Percentiles rank a stretch among this genome's conserved stretches.
Conservation (phyloP, 1,284 basidiomycete genomes). For the Hypsizygus ulmarius region DNA sequence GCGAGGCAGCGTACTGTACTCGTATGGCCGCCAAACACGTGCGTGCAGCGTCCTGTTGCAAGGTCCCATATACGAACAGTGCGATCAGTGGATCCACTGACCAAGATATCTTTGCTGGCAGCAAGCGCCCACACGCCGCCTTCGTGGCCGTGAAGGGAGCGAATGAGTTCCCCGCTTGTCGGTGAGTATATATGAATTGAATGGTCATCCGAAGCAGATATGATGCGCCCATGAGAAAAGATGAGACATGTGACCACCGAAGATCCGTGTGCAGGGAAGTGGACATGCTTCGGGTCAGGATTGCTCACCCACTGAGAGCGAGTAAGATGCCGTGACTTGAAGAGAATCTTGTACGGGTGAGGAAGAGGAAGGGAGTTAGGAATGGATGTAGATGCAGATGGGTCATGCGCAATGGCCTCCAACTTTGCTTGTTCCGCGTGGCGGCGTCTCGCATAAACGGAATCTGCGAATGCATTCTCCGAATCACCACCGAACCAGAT, state of each 20-base stretch:
- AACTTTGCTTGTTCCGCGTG: conserved; percentile 30
- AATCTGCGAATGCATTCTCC: conserved; percentile 66
- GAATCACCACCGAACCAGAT: conserved; percentile 84
- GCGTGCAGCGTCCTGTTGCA: conserved; percentile 74
- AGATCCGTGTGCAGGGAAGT: conserved; percentile 84
- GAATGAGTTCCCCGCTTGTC: conserved; percentile 70
- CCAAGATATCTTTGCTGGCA: conserved; percentile 80
- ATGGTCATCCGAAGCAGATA: conserved; percentile 92
- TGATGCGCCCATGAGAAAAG: conserved; percentile 90
- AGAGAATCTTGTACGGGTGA: conserved; percentile 83
- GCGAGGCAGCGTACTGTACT: conserved; percentile 89
- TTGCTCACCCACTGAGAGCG: conserved; percentile 75
- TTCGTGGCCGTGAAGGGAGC: conserved; percentile 83
- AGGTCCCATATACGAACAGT: conserved; percentile 95
- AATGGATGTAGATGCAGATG: conserved; percentile 34
- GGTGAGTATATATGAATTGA: conserved; percentile 92
- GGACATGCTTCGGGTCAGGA: conserved; percentile 70
- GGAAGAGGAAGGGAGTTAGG: conserved; percentile 57
- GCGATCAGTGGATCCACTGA: conserved; percentile 92
- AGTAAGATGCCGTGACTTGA: conserved; percentile 81
- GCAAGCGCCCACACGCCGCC: conserved; percentile 95
- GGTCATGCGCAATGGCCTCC: conserved; percentile 2
- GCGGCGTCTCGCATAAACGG: conserved; percentile 58
- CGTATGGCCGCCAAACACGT: conserved; percentile 91
- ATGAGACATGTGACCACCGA: conserved; percentile 93